Evolutionary conservation across 2,329 filamentous ascomycete genomes (phyloP).

Genomic region (Hortaea werneckii): DNA sequence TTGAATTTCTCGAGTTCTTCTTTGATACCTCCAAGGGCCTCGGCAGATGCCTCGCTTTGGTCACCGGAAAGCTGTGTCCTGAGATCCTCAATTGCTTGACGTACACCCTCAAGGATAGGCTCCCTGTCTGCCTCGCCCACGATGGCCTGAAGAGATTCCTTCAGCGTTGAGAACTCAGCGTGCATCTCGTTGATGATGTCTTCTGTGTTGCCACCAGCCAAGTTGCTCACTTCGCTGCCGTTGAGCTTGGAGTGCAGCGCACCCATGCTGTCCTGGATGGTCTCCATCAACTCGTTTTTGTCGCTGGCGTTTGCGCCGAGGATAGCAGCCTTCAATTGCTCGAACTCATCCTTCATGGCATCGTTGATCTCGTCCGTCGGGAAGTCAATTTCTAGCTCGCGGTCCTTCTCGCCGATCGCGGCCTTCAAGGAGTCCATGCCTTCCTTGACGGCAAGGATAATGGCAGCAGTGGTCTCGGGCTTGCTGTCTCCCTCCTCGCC

Average conservation of each 20-base stretch:
- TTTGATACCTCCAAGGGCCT: constrained; percentile 32
- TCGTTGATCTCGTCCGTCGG: constrained; percentile 45
- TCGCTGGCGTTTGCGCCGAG: constrained; percentile 49
- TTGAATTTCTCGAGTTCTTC: constrained; percentile 34
- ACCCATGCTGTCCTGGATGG: constrained; percentile 44
- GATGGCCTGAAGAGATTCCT: constrained; percentile 45
- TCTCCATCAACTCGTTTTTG: constrained; percentile 53
- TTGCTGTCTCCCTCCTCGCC: constrained; percentile 11
- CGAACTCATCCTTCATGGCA: constrained; percentile 70
- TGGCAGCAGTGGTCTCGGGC: constrained; percentile 16
- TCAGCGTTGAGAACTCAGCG: constrained; percentile 51
- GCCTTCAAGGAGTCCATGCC: constrained; percentile 22
- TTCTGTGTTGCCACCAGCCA: constrained; percentile 28
- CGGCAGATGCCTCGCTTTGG: constrained; percentile 32
- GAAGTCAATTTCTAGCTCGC: constrained; percentile 27
- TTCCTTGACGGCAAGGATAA: constrained; percentile 23
- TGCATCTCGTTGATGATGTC: constrained; percentile 42
- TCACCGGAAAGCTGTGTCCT: constrained; percentile 28
- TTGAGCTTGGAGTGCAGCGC: constrained; percentile 36
- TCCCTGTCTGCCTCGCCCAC: constrained; percentile 41
- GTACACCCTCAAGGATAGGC: constrained; percentile 59
- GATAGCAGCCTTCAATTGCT: constrained; percentile 68
- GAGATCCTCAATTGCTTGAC: constrained; percentile 34
- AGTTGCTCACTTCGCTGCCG: constrained; percentile 22
- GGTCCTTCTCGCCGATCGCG: constrained; percentile 23